Evolutionary conservation across 805 yeast genomes (phyloP).

Genomic region (Teunomyces cretensis): DNA sequence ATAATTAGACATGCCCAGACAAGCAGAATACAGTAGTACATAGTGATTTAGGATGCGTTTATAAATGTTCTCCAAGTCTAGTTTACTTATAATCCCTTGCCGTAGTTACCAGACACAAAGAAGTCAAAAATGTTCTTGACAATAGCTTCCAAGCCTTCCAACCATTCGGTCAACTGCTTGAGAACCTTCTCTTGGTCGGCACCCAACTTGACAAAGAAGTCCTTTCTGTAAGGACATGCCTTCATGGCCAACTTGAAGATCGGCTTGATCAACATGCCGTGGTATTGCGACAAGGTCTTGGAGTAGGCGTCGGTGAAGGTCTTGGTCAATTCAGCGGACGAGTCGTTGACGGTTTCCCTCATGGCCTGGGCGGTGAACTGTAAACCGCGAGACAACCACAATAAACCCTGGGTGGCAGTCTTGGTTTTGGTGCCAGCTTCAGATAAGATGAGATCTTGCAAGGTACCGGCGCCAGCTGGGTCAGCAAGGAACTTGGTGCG

Average conservation of each 20-base stretch:
- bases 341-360: conserved; percentile 71
- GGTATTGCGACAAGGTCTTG: conserved; percentile 78
- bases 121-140: conserved; percentile 74
- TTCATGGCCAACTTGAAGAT: conserved; percentile 92
- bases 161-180: conserved; percentile 69
- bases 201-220: conserved; percentile 80
- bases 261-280: conserved; percentile 78
- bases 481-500: conserved; percentile 62
- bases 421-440: conserved; percentile 69
- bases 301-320: conserved; percentile 84
- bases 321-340: conserved; percentile 63
- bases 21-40: no score
- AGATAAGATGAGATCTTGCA: conserved; percentile 73
- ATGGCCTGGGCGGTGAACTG: conserved; percentile 89
- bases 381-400: conserved; percentile 85
- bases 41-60: neutral
- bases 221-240: conserved; percentile 90
- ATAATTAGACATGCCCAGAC: neutral
- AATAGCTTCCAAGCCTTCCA: conserved; percentile 70
- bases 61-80: neutral
- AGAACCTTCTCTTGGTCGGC: conserved; percentile 66
- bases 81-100: conserved; percentile 67
- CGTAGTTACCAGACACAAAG: conserved; percentile 78
- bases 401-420: conserved; percentile 85
- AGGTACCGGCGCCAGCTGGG: conserved; percentile 63